These are phyloP conservation scores for Monosporascus sp. DNA, from an alignment of 2,329 filamentous ascomycete genomes.

Conservation along the genomic window DNA sequence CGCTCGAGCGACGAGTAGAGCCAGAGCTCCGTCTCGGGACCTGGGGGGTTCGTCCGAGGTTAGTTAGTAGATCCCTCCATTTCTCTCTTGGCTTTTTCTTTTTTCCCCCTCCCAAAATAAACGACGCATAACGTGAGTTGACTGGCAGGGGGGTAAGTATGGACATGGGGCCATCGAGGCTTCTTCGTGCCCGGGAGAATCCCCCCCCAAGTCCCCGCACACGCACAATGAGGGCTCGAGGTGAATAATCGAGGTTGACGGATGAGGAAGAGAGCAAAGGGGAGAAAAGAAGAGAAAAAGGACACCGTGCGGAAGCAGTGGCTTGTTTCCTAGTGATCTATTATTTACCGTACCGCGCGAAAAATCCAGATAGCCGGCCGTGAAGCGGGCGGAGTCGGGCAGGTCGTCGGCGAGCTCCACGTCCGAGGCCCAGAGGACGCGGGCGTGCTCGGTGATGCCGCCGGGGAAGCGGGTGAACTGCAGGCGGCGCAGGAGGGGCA, in stretches of 20 bases:
- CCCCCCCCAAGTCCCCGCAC: too few species aligned
- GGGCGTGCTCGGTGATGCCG: slow-evolving; percentile 38
- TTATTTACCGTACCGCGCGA: slow-evolving; percentile 30
- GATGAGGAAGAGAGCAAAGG: too few species aligned
- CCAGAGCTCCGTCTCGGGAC: slow-evolving; percentile 62
- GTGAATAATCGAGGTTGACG: too few species aligned
- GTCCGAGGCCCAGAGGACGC: slow-evolving; percentile 34
- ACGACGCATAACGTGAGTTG: not conserved
- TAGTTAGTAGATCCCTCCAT: not conserved
- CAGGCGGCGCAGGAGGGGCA: slow-evolving; percentile 58
- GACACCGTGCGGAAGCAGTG: too few species aligned
- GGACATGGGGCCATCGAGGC: too few species aligned
- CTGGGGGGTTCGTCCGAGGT: not conserved
- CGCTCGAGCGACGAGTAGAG: slow-evolving; percentile 51
- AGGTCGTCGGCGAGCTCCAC: slow-evolving; percentile 2
- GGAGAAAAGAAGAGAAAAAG: too few species aligned
- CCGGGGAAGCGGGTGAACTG: slow-evolving; percentile 46
- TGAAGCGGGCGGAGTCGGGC: slow-evolving; percentile 32
- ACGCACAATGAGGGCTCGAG: too few species aligned
- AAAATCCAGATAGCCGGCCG: slow-evolving; percentile 58
- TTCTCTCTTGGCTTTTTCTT: not conserved
- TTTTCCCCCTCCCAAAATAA: not conserved
- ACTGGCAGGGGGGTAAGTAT: too few species aligned
- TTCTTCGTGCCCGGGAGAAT: too few species aligned
- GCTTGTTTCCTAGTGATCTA: not conserved